A percentile compares a stretch with the other conserved stretches of the same genome.
Conservation (phyloP, 2,329 filamentous ascomycete species). For the Zopfia rhizophila region DNA sequence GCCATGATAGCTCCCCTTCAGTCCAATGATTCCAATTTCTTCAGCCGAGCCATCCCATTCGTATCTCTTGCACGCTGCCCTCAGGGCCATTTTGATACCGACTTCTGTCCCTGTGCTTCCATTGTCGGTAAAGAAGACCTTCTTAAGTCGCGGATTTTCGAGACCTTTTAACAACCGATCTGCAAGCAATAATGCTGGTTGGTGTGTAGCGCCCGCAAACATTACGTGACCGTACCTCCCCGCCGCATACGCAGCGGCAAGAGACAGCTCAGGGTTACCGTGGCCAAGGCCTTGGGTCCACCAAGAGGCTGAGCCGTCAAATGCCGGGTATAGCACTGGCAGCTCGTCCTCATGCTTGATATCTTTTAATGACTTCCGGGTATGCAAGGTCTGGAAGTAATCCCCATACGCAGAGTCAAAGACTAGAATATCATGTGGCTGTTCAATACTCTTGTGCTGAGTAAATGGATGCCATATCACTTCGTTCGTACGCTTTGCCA, state of each 20-base stretch:
- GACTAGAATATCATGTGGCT: constrained; percentile 70
- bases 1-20: constrained; percentile 85
- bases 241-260: constrained; percentile 82
- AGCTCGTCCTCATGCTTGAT: constrained; percentile 18
- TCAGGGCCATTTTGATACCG: constrained; percentile 84
- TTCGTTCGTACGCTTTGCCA: constrained; percentile 66
- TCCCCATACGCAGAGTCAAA: constrained; percentile 86
- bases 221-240: constrained; percentile 89
- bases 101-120: constrained; percentile 86
- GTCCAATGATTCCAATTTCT: constrained; percentile 73
- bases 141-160: constrained; percentile 71
- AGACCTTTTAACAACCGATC: constrained; percentile 70
- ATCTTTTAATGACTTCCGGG: constrained; percentile 25
- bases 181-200: constrained; percentile 77
- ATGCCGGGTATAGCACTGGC: constrained; percentile 69
- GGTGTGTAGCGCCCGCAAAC: constrained; percentile 83
- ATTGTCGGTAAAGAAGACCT: constrained; percentile 86
- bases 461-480: constrained; percentile 89
- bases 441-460: constrained; percentile 74
- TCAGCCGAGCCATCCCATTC: constrained; percentile 69
- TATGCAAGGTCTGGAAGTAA: constrained; percentile 73
- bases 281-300: constrained; percentile 92
- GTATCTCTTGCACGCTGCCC: constrained; percentile 74
- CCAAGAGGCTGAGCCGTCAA: constrained; percentile 89
- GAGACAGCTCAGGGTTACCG: constrained; percentile 74